A percentile compares a stretch with the other conserved stretches of the same genome.
Conservation (phyloP, 139 green algal genomes). For the Volvox reticuliferus region DNA sequence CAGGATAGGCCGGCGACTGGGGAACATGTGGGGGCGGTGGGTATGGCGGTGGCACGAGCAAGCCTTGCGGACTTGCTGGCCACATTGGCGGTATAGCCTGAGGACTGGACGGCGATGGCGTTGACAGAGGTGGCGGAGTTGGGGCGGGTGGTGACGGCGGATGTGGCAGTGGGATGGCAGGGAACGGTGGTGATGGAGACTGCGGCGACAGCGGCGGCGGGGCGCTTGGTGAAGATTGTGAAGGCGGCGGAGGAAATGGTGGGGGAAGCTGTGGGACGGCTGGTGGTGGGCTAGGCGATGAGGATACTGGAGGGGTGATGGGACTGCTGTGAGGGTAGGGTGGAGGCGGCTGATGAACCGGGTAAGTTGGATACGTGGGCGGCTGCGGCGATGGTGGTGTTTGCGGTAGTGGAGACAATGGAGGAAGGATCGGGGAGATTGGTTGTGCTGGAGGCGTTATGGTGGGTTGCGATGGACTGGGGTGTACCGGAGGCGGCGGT, state of each 20-base stretch:
- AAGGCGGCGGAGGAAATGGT: background rate
- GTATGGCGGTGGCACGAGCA: too few relatives aligned
- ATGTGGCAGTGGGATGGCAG: background rate
- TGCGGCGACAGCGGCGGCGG: too few relatives aligned
- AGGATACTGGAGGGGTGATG: too few relatives aligned
- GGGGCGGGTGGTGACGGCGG: too few relatives aligned
- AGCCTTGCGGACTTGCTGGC: too few relatives aligned
- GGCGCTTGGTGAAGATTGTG: too few relatives aligned
- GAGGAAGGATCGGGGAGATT: background rate
- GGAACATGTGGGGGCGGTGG: too few relatives aligned
- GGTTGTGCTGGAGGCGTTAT: background rate
- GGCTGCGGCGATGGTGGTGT: background rate
- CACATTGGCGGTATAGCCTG: background rate
- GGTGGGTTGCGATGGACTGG: background rate
- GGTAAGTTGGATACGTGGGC: background rate
- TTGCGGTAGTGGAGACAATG: background rate
- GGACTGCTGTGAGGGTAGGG: too few relatives aligned
- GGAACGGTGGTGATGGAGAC: background rate
- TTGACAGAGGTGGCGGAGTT: background rate
- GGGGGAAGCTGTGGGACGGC: too few relatives aligned
- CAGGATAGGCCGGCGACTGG: too few relatives aligned
- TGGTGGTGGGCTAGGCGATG: background rate
- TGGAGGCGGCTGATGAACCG: too few relatives aligned
- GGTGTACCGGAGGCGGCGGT: background rate
- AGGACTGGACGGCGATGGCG: background rate